Evolutionary conservation across 1,139 yeast species (phyloP).

Genomic region (Nematodospora anomalae): DNA sequence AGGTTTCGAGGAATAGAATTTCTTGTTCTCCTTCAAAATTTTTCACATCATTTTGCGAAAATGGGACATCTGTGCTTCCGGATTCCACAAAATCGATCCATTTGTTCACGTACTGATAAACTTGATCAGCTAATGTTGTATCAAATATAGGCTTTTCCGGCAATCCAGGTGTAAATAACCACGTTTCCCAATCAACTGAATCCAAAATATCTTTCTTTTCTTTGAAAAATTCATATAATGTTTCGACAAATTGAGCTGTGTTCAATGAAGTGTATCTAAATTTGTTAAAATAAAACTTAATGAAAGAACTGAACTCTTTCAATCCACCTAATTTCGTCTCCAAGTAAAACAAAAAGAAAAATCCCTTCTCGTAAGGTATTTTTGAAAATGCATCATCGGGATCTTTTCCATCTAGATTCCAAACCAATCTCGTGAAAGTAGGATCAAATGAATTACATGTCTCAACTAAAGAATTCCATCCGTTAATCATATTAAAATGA

Average conservation of each 20-base stretch:
- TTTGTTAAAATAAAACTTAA: conserved; percentile 32
- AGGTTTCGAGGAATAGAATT: conserved; percentile 34
- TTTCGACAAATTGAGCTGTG: conserved; percentile 30
- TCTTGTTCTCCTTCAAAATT: conserved; percentile 36
- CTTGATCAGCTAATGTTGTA: conserved; percentile 32
- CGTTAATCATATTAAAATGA: conserved; percentile 32
- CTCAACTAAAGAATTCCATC: conserved; percentile 31
- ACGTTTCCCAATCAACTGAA: conserved; percentile 26
- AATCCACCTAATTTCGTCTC: conserved; percentile 30
- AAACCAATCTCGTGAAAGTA: conserved; percentile 27
- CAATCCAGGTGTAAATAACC: conserved; percentile 33
- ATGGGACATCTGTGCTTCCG: conserved; percentile 10
- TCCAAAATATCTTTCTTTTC: conserved; percentile 21
- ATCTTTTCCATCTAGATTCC: conserved; percentile 28
- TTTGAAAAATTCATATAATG: conserved; percentile 29
- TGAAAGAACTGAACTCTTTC: conserved; percentile 31
- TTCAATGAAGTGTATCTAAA: conserved; percentile 34
- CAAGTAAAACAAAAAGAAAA: conserved; percentile 31
- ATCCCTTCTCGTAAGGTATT: conserved; percentile 41
- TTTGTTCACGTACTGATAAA: conserved; percentile 26
- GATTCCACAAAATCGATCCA: conserved; percentile 22
- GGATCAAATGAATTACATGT: conserved; percentile 21
- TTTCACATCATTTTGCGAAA: conserved; percentile 23
- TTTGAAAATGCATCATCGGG: conserved; percentile 39
- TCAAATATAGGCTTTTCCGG: conserved; percentile 34